Conservation (phyloP, 495 filamentous ascomycete genomes). For the Penicillium soppii region DNA sequence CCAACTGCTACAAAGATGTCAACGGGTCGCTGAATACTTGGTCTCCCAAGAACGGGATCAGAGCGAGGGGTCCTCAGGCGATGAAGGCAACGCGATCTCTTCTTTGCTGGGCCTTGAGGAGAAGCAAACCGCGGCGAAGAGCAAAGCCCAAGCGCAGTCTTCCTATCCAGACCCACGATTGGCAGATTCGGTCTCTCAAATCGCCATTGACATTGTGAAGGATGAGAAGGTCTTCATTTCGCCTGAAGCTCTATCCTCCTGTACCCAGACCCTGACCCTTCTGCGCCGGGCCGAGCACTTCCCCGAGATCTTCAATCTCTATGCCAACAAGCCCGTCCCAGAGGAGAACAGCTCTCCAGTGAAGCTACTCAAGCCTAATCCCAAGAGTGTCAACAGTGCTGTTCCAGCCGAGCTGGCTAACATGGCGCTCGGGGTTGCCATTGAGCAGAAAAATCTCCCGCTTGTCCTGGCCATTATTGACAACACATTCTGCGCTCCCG, state of each 20-base stretch:
- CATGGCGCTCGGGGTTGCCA: conserved; percentile 71
- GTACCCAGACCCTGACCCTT: conserved; percentile 69
- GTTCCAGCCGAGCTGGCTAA: conserved; percentile 66
- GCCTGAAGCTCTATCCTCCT: conserved; percentile 62
- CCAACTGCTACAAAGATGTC: conserved; percentile 43
- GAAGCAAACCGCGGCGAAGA: conserved; percentile 20
- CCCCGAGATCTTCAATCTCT: conserved; percentile 77
- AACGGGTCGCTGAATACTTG: conserved; percentile 38
- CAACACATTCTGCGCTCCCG: conserved; percentile 68
- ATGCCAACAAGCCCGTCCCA: conserved; percentile 78
- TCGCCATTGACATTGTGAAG: conserved; percentile 64
- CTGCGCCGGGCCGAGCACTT: conserved; percentile 70
- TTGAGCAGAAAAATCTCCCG: conserved; percentile 70
- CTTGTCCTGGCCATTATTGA: conserved; percentile 80
- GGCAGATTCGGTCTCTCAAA: conserved; percentile 47
- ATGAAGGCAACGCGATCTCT: conserved; percentile 44
- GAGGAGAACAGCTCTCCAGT: conserved; percentile 56
- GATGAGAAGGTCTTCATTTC: conserved; percentile 83
- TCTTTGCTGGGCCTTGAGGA: conserved; percentile 54
- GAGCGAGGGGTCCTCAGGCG: conserved; percentile 10
- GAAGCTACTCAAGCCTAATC: conserved; percentile 60
- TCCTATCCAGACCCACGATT: conserved; percentile 17
- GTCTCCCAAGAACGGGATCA: conserved; percentile 29
- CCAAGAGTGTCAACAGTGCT: conserved; percentile 66
- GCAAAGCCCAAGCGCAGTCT: conserved; percentile 16